Percentiles rank a stretch among this genome's conserved stretches.
Evolutionary conservation across 805 yeast genomes (phyloP).

Genomic region (Teunomyces lycoperdinae): DNA sequence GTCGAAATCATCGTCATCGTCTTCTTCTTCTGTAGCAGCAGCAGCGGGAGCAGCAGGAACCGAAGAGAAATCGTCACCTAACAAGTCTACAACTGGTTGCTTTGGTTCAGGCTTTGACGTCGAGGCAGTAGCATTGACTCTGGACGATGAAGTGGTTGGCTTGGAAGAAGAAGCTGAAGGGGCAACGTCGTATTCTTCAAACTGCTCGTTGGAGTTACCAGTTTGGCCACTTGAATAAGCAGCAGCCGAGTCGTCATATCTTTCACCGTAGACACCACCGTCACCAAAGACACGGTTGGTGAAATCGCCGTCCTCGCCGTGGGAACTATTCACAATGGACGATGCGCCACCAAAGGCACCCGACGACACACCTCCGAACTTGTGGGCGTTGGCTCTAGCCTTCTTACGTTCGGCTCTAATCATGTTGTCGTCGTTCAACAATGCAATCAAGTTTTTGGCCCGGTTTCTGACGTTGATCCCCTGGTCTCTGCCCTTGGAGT

Average conservation of each 20-base stretch:
- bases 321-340: conserved; percentile 28
- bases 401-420: conserved; percentile 85
- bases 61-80: conserved; percentile 41
- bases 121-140: conserved; percentile 29
- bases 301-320: conserved; percentile 50
- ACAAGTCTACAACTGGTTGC: conserved; percentile 46
- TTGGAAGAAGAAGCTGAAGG: conserved; percentile 5
- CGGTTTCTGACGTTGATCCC: conserved; percentile 94
- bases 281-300: conserved; percentile 62
- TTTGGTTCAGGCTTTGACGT: conserved; percentile 28
- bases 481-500: conserved; percentile 91
- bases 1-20: conserved; percentile 74
- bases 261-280: conserved; percentile 66
- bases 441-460: conserved; percentile 67
- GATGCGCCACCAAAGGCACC: conserved; percentile 51
- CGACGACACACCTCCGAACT: conserved; percentile 73
- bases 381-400: conserved; percentile 82
- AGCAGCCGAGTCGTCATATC: conserved; percentile 57
- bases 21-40: conserved; percentile 21
- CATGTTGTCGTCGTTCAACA: conserved; percentile 72
- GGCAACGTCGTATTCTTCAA: conserved; percentile 62
- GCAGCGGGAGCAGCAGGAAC: conserved; percentile 16
- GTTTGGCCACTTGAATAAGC: conserved; percentile 35
- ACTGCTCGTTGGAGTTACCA: conserved; percentile 37
- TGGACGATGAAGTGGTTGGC: conserved; percentile 35